Conservation (phyloP, 1,284 basidiomycete species). For the Moesziomyces sp. region DNA sequence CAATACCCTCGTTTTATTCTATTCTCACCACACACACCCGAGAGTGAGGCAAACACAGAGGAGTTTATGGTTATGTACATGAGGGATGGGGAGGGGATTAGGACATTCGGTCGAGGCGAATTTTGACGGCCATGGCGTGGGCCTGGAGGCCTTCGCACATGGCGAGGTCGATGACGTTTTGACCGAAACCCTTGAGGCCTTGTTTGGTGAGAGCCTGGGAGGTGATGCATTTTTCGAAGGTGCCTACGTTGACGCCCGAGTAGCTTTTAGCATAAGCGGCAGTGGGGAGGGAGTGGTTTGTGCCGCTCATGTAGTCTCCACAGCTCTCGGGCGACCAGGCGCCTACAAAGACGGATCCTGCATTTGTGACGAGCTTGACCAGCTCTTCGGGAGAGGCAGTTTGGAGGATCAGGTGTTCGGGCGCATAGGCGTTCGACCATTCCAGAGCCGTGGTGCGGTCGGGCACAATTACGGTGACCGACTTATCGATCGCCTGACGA, state of each 20-base stretch:
- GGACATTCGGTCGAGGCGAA: conserved; percentile 59
- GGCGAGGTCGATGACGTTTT: conserved; percentile 87
- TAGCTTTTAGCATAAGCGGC: conserved; percentile 93
- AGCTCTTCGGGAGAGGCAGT: conserved; percentile 46
- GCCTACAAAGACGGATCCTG: conserved; percentile 96
- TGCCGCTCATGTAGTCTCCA: conserved; percentile 97
- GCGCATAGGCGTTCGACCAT: conserved; percentile 96
- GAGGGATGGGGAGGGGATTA: neutral
- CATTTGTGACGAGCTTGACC: conserved; percentile 60
- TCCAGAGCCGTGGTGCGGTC: conserved; percentile 80
- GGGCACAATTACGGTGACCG: conserved; percentile 82
- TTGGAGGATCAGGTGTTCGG: conserved; percentile 73
- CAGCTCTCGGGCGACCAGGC: conserved; percentile 80
- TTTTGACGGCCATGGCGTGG: conserved; percentile 76
- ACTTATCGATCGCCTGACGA: conserved; percentile 88
- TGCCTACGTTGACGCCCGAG: conserved; percentile 94
- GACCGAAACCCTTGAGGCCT: conserved; percentile 84
- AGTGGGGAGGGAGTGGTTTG: conserved; percentile 84
- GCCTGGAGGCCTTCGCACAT: conserved; percentile 95
- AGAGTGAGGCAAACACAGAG: too few species aligned
- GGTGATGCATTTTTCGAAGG: conserved; percentile 99
- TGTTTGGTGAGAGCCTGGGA: conserved; percentile 87
- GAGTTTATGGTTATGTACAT: neutral
- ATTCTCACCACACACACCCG: neutral
- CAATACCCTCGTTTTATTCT: neutral